phyloP scores from a whole-genome alignment of 495 filamentous ascomycete genomes.

The Aspergillus conjunctus region DNA sequence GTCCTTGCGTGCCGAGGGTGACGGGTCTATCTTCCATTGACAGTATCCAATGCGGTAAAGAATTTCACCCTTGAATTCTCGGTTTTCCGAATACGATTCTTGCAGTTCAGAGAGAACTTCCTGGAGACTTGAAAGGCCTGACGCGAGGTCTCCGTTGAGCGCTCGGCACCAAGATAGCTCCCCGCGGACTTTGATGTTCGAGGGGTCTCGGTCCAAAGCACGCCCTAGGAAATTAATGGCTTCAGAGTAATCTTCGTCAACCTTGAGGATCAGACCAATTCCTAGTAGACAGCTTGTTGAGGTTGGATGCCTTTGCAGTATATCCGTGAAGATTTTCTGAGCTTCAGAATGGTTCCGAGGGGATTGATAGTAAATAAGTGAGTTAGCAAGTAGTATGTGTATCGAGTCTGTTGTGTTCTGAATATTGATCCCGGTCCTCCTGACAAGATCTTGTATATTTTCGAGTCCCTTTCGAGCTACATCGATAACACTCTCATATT shows the following conservation, averaged over 20 bases:
- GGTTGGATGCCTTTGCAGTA: constrained; percentile 68
- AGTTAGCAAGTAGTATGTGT: constrained; percentile 75
- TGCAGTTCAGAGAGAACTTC: constrained; percentile 63
- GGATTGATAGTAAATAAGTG: constrained; percentile 82
- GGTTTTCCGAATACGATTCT: constrained; percentile 55
- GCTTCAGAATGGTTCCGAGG: constrained; percentile 90
- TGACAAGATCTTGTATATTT: constrained; percentile 59
- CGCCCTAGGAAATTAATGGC: constrained; percentile 77
- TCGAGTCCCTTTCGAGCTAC: constrained; percentile 70
- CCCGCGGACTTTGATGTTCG: constrained; percentile 72
- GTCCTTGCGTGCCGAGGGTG: constrained; percentile 69
- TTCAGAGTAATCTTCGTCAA: constrained; percentile 80
- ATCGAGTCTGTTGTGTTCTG: constrained; percentile 70
- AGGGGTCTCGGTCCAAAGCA: constrained; percentile 68
- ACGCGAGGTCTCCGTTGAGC: constrained; percentile 70
- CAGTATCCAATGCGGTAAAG: constrained; percentile 88
- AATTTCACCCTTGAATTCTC: constrained; percentile 77
- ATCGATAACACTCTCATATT: constrained; percentile 82
- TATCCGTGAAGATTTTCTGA: constrained; percentile 74
- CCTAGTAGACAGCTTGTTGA: constrained; percentile 84
- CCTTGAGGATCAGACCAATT: constrained; percentile 86
- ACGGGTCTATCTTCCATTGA: constrained; percentile 79
- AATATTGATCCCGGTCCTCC: constrained; percentile 65
- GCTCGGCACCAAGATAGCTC: constrained; percentile 91
- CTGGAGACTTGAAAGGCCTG: constrained; percentile 67